Base-by-base conservation (phyloP, 257 asterid genomes). In the Jacaranda mimosifolia region DNA sequence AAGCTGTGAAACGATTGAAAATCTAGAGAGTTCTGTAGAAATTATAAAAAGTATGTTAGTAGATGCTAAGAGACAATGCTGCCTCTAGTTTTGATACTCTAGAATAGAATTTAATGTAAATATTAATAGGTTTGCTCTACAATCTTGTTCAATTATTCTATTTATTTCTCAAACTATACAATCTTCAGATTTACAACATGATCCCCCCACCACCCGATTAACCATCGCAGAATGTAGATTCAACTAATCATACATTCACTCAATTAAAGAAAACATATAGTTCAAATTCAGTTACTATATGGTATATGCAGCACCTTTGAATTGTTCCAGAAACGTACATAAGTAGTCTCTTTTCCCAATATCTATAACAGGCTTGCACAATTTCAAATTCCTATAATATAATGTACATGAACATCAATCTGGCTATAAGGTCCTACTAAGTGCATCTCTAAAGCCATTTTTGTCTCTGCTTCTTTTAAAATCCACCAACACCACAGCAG, bases 1-100 rank as follows among this genome's bases (percentile, higher is more conserved):
- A 95, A 87, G 82, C 91, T 93, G 82, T 89, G 93, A 63, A 91
- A 93, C 55, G 85, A 80, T 76, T 95, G 97, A 87, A 86, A 95
- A 80, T 95, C 97, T 71, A 85, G 85, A 72, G 97, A 89, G 68
- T 90, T 91, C 99, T 95, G 95, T 51, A 79, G 64, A 76, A 77
- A 70, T 38, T 40, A 49, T 72, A 48, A 38, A 49, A 14, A 45
- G n/a, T 26, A 64, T 35, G 62, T 74, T n/a, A 83, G 69, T 42
- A 56, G 40, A 48, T 46, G 59, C 60, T 67, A 26, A 63, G 21
- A 13, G 40, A 7, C 45, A 40, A 71, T 70, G 63, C 62, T 35
- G 15, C 71, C 45, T 51, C 51, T 46, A 42, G 66, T 6, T 76
- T 45, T 45, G 26, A 49, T 49, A 74, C 6, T 18, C 49, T 14